phyloP scores from a whole-genome alignment of 495 filamentous ascomycete species.

The Lepraria neglecta region DNA sequence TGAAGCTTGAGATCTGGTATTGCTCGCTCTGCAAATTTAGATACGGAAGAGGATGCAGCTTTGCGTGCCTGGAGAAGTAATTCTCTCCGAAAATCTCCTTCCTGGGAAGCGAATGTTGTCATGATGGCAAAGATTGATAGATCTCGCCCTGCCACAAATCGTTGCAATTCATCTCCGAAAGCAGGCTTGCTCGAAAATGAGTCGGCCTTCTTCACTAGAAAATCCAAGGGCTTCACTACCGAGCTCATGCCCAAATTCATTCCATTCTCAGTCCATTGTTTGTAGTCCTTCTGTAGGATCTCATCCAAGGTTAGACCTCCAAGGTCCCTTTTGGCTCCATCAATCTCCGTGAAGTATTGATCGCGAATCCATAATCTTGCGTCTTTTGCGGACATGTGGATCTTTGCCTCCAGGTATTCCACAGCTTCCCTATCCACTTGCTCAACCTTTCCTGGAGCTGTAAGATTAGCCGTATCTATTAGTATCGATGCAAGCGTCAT shows the following conservation, averaged over 20 bases:
- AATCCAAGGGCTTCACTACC: constrained; percentile 60
- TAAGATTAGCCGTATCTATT: constrained; percentile 77
- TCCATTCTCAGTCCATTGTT: constrained; percentile 65
- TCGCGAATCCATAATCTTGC: constrained; percentile 46
- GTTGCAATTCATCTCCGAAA: constrained; percentile 43
- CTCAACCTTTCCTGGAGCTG: constrained; percentile 65
- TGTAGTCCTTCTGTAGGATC: constrained; percentile 85
- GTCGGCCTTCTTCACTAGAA: constrained; percentile 53
- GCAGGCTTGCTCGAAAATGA: constrained; percentile 33
- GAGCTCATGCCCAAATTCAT: constrained; percentile 67
- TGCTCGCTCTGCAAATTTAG: constrained; percentile 47
- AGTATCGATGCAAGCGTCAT: constrained; percentile 76
- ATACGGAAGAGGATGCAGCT: constrained; percentile 38
- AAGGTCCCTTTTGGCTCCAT: constrained; percentile 65
- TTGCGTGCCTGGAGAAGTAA: constrained; percentile 61
- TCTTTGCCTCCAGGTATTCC: constrained; percentile 53
- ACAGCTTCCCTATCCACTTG: constrained; percentile 59
- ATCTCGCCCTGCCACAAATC: constrained; percentile 51
- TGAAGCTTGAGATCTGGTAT: constrained; percentile 51
- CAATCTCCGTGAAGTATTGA: constrained; percentile 57
- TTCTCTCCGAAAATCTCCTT: constrained; percentile 61
- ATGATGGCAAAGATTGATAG: constrained; percentile 69
- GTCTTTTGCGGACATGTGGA: constrained; percentile 31
- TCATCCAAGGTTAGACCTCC: constrained; percentile 61
- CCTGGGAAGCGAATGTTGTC: constrained; percentile 55